Base-by-base conservation (phyloP, 2,329 filamentous ascomycete species). In the Cylindrodendrum hubeiense region DNA sequence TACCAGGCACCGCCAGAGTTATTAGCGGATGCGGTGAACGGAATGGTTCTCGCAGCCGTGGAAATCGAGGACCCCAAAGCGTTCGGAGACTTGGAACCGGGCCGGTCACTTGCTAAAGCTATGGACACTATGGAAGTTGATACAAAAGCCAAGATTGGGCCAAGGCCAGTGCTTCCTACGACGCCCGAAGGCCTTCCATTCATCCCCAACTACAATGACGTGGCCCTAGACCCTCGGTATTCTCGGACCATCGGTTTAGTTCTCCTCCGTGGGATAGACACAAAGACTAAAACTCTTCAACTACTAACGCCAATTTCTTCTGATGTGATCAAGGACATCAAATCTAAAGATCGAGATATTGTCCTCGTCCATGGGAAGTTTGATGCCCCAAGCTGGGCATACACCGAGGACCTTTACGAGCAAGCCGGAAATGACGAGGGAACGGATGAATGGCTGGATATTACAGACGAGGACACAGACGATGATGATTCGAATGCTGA, bases 181-280 rank as follows among this genome's bases (percentile, higher is more conserved):
- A 77, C 76, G 1, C 80, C 83, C 1, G 87, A 90, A 72, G 82
- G 82, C 0, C 81, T 94, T 2, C 92, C 92, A 0, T 89, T 89
- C 64, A 85, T 94, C 61, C 79, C 85, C 17, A 87, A 89, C 21
- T 75, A 83, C 1, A 79, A 83, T 24, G 83, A 85, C n/a, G 81
- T 82, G 3, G 83, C 84, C 1, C 83, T 93, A 1, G 83, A 92
- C 68, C 91, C 92, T 0, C 78, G 76, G 28, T 81, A 86, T 71
- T 91, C 88, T 0, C 82, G 82, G 22, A 84, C 87, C 15, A 77
- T 93, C 4, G 91, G 91, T 2, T 81, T 93, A 2, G 91, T 87
- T 0, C 82, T 95, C 9, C 78, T 96, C n/a, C 87, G 91, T 1
- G 91, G 89, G 5, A 88, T 95, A 63, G 90, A 95, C 73, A 73